Evolutionary conservation across 208 protist species (phyloP), one percentile per base, ranked within the genome.

Genomic region (Crithidia expoeki): DNA sequence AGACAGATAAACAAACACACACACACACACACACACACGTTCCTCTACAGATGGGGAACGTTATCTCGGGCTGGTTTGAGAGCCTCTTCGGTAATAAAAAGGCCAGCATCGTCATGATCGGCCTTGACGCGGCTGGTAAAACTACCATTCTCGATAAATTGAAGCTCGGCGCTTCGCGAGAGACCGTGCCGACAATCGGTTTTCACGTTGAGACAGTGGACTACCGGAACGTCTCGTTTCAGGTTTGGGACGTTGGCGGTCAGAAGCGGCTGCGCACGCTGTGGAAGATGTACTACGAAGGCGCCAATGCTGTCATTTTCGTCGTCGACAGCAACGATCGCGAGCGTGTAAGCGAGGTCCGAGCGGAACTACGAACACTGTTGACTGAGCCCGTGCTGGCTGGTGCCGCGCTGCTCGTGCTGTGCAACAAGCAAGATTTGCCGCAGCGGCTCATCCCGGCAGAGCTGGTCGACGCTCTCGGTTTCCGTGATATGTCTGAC

Each of bases 91-190:
- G 72, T 62, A 95, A 94, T 36, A 95, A 96, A 78, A 95, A 98
- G 67, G 96, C 93, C 10, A 91, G 83, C 55, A 96, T 98, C 50
- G 81, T 98, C 21, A 98, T 98, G 95, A 80, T 98, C 30, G 96
- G 97, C 46, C 92, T 98, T 50, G 98, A 99, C 75, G 96, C 95
- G 0, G 97, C 97, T 0, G 98, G 98, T 25, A 99, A 99, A 83
- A 99, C 98, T 28, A 98, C 97, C 1, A 98, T 99, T 62, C 84
- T 99, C 0, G 98, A 98, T 72, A 98, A 99, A 70, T 77, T 99
- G 9, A 99, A 99, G 79, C 89, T 99, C 27, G 97, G 96, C 44
- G 86, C 98, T 71, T 77, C 97, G 4, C 95, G 98, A 19, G 97
- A 95, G 28, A 99, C 98, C 19, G 98, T 99, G 25, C 98, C 98